These are phyloP conservation scores for Fistulifera solaris DNA, from an alignment of 108 stramenopile species.

Conservation along the genomic window DNA sequence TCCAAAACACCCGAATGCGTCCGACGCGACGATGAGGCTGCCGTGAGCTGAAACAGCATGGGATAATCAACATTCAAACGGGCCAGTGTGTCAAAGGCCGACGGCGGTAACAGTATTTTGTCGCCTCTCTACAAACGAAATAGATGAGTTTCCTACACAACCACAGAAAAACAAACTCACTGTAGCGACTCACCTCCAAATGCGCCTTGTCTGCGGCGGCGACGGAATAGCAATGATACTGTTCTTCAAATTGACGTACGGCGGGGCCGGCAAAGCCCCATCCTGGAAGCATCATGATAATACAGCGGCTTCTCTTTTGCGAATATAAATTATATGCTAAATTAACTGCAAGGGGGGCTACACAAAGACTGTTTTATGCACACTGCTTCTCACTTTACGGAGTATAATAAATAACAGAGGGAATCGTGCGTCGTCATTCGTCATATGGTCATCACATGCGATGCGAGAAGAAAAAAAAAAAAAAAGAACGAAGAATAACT, in stretches of 20 bases:
- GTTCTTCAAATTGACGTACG: slow-evolving; percentile 61
- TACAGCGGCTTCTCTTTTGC: too few relatives aligned
- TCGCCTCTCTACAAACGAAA: slow-evolving; percentile 68
- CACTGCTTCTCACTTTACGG: too few relatives aligned
- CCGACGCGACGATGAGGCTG: slow-evolving; percentile 14
- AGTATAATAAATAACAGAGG: too few relatives aligned
- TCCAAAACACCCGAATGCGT: slow-evolving; percentile 98
- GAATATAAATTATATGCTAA: too few relatives aligned
- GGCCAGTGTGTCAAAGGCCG: slow-evolving; percentile 94
- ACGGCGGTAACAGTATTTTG: slow-evolving; percentile 96
- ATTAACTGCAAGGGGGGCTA: too few relatives aligned
- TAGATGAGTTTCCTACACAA: slow-evolving; percentile 1
- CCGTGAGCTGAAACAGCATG: slow-evolving; percentile 86
- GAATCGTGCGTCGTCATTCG: too few relatives aligned
- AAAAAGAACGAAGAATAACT: too few relatives aligned
- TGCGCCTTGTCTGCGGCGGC: slow-evolving; percentile 85
- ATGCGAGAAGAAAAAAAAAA: too few relatives aligned
- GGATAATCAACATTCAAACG: slow-evolving; percentile 89
- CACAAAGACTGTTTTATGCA: too few relatives aligned
- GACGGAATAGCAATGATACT: slow-evolving; percentile 87
- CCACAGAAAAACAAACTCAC: slow-evolving; percentile 3
- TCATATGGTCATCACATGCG: too few relatives aligned
- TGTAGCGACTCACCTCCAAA: slow-evolving; percentile 54
- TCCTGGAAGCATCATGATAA: slow-evolving; percentile 1
- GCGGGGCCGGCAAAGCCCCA: slow-evolving; percentile 1